Base-by-base conservation (phyloP, 805 yeast genomes). In the Saccharomycopsis fibuligera region DNA sequence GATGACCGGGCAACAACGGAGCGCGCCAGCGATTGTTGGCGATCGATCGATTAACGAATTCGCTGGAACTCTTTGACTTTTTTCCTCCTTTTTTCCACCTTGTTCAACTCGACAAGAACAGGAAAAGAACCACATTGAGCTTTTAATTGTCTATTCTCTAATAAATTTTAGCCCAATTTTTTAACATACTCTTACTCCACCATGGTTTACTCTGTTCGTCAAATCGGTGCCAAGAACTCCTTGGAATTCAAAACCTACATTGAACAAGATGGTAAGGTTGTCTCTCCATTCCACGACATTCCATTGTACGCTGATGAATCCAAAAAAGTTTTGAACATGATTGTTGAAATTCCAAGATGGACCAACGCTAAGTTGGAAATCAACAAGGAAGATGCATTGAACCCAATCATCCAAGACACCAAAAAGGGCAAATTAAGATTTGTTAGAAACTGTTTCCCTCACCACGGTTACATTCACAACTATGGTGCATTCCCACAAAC, bases 301-400 rank as follows among this genome's bases (percentile, higher is more conserved):
- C 93, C 95, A 56, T 77, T 93, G 67, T 90, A 83, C 63, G 97
- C 98, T 61, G 93, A 91, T 70, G 86, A 88, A 67, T 90, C 86
- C 64, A 85, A 86, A 74, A 82, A 90, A 62, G 78, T 90, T 60
- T 74, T 85, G 58, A 86, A 85, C 77, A 83, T 87, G 86, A 76
- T 93, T 60, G 97, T 93, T 56, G 99, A 93, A 72, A 89, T 93
- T 58, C 99, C 99, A 65, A 85, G 98, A 70, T 91, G 97, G 97
- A 78, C 96, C 63, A 93, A 93, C 67, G 98, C 97, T 57, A 93
- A 93, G 75, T 76, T 90, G 68, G 99, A 93, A 70, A 89, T 90
- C 69, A 79, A 85, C 67, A 90, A 89, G 73, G 95, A 86, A 61
- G 72, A 72, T 59, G 69, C 78, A 41, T 76, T 89, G 65, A 93